Evolutionary conservation across 257 asterid species (phyloP).

Genomic region (Solanum medicagineum): DNA sequence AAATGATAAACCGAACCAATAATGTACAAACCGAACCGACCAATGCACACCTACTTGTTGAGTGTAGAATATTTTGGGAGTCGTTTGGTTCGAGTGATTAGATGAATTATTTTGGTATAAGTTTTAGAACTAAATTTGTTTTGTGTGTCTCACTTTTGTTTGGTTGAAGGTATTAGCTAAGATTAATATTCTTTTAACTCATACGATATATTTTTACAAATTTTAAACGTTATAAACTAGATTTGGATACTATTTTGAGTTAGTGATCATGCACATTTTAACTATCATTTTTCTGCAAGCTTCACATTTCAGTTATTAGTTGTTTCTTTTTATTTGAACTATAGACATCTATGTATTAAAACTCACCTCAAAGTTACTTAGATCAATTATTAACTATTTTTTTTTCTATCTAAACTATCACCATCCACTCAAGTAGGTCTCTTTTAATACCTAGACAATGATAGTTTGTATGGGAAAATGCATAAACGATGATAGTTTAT

Average conservation of each 20-base stretch:
- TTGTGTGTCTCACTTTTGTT: background rate
- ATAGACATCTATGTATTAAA: background rate
- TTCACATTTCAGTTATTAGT: too few species aligned
- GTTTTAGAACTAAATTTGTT: background rate
- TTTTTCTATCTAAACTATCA: too few species aligned
- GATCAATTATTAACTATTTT: too few species aligned
- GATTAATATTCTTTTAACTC: too few species aligned
- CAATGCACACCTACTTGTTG: too few species aligned
- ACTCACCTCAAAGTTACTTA: background rate
- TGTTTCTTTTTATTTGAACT: background rate
- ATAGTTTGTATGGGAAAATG: background rate
- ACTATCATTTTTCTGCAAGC: background rate
- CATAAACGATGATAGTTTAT: too few species aligned
- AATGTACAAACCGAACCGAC: too few species aligned
- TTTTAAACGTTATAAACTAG: background rate
- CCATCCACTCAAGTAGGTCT: background rate
- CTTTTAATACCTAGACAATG: background rate
- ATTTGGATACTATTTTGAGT: too few species aligned
- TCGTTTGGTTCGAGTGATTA: background rate
- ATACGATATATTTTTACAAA: too few species aligned
- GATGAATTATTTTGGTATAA: background rate
- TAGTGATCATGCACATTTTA: background rate
- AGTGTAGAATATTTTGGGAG: background rate
- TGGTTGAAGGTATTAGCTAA: background rate
- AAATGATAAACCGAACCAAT: too few species aligned